A percentile compares a stretch with the other conserved stretches of the same genome.
These are phyloP conservation scores for Cytospora paraplurivora DNA, from an alignment of 2,329 filamentous ascomycete genomes.

Conservation along the genomic window DNA sequence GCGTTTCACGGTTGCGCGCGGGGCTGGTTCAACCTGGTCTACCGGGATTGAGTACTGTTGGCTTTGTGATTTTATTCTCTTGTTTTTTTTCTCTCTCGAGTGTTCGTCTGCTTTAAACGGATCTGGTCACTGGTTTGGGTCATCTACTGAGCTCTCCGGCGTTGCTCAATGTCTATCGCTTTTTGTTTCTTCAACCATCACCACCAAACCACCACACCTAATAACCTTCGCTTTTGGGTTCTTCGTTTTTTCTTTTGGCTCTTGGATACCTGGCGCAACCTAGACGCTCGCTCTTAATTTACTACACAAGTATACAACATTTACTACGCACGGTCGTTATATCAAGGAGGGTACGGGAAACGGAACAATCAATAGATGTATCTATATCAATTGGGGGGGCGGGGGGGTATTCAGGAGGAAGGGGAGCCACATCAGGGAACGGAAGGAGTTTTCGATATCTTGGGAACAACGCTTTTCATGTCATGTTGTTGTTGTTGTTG, in stretches of 20 bases:
- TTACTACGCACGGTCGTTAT: conserved; percentile 24
- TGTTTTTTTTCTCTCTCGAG: conserved; percentile 11
- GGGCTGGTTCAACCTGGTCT: conserved; percentile 2
- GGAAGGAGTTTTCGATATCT: background rate
- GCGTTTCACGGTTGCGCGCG: background rate
- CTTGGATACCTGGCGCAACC: conserved; percentile 21
- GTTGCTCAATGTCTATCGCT: conserved; percentile 23
- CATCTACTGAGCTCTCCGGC: conserved; percentile 13
- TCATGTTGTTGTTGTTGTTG: background rate
- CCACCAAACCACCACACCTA: conserved; percentile 19
- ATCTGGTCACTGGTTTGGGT: conserved; percentile 20
- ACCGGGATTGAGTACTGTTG: background rate
- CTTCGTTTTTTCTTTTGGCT: background rate
- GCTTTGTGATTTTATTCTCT: background rate
- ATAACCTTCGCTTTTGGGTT: conserved; percentile 23
- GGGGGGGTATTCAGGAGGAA: background rate
- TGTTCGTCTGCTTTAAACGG: background rate
- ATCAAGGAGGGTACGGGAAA: conserved; percentile 9
- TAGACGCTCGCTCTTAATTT: conserved; percentile 23
- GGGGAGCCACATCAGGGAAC: conserved; percentile 3
- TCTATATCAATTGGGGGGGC: conserved; percentile 8
- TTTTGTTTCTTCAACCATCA: conserved; percentile 16
- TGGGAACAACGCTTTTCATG: background rate
- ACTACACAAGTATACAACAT: conserved; percentile 20
- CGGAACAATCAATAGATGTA: conserved; percentile 16